A percentile compares a stretch with the other conserved stretches of the same genome.
Conservation (phyloP, 345 rosid species). For the Populus pruinosa region DNA sequence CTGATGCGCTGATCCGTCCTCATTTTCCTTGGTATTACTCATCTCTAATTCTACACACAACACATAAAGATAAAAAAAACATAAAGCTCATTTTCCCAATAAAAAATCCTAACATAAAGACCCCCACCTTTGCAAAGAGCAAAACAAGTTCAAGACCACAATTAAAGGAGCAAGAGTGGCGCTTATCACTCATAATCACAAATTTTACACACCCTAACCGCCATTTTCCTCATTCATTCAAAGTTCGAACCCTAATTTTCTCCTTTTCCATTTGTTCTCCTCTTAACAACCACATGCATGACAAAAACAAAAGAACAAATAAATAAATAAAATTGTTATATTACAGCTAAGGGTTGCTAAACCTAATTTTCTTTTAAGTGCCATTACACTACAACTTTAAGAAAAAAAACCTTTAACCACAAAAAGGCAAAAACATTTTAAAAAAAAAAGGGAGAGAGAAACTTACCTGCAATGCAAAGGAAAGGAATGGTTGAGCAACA, state of each 20-base stretch:
- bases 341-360: neutral
- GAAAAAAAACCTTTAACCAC: neutral
- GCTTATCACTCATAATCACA: neutral
- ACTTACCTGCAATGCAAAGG: neutral
- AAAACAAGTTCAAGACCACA: neutral
- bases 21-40: slow-evolving; percentile 21
- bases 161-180: neutral
- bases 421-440: neutral
- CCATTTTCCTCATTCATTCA: neutral
- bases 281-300: neutral
- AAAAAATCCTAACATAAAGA: neutral
- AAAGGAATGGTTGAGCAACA: neutral
- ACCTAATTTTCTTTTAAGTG: neutral
- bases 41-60: slow-evolving; percentile 8
- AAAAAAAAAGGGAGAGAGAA: neutral
- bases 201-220: neutral
- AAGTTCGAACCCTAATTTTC: neutral
- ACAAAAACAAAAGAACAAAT: too few species aligned
- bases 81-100: neutral
- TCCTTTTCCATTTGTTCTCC: neutral
- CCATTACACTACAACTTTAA: neutral
- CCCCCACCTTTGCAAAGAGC: neutral
- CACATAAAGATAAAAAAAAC: neutral
- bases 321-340: neutral
- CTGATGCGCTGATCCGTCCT: slow-evolving; percentile 8